phyloP scores from a whole-genome alignment of 208 protist species.

The Acanthamoeba culbertsoni region DNA sequence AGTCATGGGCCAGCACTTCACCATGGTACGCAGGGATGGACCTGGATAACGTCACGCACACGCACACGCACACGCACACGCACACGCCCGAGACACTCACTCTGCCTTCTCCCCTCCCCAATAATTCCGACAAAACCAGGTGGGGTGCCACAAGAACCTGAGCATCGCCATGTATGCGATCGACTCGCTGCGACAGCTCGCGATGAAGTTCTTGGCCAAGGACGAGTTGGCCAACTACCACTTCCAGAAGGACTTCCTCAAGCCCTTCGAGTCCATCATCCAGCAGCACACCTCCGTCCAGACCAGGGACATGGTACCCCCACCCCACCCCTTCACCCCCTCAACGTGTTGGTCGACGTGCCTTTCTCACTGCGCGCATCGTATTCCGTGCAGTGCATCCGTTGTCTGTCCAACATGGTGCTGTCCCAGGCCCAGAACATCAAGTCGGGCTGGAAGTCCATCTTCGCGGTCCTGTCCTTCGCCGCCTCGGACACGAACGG shows the following conservation, averaged over 20 bases:
- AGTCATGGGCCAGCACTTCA: slow-evolving; percentile 82
- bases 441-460: slow-evolving; percentile 87
- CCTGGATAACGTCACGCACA: too few relatives aligned
- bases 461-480: slow-evolving; percentile 80
- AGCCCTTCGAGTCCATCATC: slow-evolving; percentile 89
- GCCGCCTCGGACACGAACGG: slow-evolving; percentile 68
- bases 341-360: too few relatives aligned
- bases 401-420: slow-evolving; percentile 82
- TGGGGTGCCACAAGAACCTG: slow-evolving; percentile 82
- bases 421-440: slow-evolving; percentile 77
- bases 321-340: not conserved
- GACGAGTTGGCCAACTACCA: slow-evolving; percentile 88
- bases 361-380: not conserved
- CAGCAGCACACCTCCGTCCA: slow-evolving; percentile 32
- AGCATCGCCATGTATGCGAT: slow-evolving; percentile 87
- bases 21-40: slow-evolving; percentile 68
- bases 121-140: too few relatives aligned
- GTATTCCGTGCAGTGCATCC: slow-evolving; percentile 64
- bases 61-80: too few relatives aligned
- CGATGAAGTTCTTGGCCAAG: slow-evolving; percentile 89
- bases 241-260: slow-evolving; percentile 92
- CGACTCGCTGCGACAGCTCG: slow-evolving; percentile 88
- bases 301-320: slow-evolving; percentile 80
- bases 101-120: too few relatives aligned
- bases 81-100: too few relatives aligned